A percentile compares a stretch with the other conserved stretches of the same genome.
Conservation (phyloP, 371 early-diverging fungal species). For the Catenaria anguillulae region DNA sequence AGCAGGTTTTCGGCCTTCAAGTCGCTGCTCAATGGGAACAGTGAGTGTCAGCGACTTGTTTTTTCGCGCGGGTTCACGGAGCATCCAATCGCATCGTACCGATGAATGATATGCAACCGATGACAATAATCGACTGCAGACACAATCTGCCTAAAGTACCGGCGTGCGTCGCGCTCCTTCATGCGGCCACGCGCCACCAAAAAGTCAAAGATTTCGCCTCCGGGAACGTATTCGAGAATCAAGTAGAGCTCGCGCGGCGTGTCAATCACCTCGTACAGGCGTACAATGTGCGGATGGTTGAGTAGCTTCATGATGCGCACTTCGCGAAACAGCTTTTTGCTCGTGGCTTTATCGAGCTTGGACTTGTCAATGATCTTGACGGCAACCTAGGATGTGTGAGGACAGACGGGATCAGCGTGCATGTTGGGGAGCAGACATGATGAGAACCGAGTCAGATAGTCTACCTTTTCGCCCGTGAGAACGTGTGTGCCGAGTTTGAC, state of each 20-base stretch:
- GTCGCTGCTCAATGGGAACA: constrained; percentile 17
- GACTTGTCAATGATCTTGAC: constrained; percentile 69
- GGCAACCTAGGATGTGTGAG: constrained; percentile 23
- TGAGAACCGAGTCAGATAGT: no score
- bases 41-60: neutral
- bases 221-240: constrained; percentile 42
- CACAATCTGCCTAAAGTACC: constrained; percentile 53
- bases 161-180: constrained; percentile 46
- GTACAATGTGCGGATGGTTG: constrained; percentile 42
- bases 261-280: constrained; percentile 49
- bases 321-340: constrained; percentile 58
- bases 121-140: constrained; percentile 54
- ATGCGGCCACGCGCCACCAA: constrained; percentile 45
- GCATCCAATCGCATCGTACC: constrained; percentile 58
- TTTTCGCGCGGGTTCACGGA: constrained; percentile 9
- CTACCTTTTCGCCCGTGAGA: constrained; percentile 80
- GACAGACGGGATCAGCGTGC: neutral
- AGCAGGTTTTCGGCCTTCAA: constrained; percentile 49
- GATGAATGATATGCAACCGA: constrained; percentile 46
- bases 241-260: constrained; percentile 38
- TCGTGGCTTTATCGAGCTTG: constrained; percentile 57
- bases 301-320: constrained; percentile 51
- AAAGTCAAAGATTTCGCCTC: constrained; percentile 49
- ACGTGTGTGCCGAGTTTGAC: constrained; percentile 89
- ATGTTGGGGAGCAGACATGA: no score